These are phyloP conservation scores for Lagenaria siceraria DNA, from an alignment of 306 rosid species.

Conservation along the genomic window DNA sequence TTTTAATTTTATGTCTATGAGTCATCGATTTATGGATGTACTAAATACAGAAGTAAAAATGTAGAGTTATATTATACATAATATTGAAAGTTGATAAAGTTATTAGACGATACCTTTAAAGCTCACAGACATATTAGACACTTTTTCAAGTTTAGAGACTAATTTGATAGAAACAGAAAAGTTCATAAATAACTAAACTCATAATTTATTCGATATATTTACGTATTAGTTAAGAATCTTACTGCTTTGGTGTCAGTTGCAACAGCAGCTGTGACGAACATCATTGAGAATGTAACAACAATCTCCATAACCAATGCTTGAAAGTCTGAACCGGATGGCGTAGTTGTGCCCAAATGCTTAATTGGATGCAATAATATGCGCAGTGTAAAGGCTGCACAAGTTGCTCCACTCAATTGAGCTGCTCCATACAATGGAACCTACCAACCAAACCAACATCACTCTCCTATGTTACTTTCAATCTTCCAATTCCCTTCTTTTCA, in stretches of 20 bases:
- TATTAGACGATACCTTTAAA: no score
- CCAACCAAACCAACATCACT: not conserved
- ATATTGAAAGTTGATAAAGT: no score
- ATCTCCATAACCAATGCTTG: constrained; percentile 63
- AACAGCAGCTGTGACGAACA: constrained; percentile 57
- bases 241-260: constrained; percentile 73
- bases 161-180: no score
- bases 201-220: no score
- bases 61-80: no score
- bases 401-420: constrained; percentile 62
- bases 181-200: no score
- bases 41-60: no score
- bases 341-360: constrained; percentile 39
- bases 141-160: no score
- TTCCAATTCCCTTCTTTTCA: not conserved
- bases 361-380: constrained; percentile 34
- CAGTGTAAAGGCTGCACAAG: constrained; percentile 57
- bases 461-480: not conserved
- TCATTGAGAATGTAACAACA: constrained; percentile 58
- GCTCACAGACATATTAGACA: no score
- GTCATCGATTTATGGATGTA: no score
- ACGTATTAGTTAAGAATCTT: not conserved
- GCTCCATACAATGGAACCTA: constrained; percentile 70
- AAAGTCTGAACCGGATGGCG: constrained; percentile 43
- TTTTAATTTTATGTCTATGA: no score